Conservation (phyloP, 192 early-diverging fungal genomes). For the Podila epigama region DNA sequence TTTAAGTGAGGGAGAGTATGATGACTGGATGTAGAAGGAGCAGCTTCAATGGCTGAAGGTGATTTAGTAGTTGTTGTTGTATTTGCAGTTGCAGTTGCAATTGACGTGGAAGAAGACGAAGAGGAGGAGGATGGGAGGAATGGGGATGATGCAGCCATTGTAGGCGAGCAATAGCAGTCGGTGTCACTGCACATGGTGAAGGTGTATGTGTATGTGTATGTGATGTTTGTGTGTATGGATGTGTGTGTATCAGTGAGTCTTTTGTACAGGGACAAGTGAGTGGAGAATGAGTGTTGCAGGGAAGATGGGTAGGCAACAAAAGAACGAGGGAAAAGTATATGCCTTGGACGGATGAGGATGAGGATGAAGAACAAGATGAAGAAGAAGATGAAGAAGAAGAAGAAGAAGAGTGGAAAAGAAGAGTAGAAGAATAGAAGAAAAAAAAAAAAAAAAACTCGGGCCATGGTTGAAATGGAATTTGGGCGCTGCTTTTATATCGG, state of each 20-base stretch:
- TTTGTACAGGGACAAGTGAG: background rate
- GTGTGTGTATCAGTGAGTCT: background rate
- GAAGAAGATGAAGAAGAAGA: background rate
- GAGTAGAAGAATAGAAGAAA: background rate
- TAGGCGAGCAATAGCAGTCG: background rate
- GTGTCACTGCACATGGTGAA: background rate
- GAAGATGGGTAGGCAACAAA: background rate
- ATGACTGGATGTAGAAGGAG: too few relatives aligned
- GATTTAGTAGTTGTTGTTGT: background rate
- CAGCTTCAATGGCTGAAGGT: too few relatives aligned
- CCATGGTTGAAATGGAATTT: background rate
- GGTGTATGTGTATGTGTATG: background rate
- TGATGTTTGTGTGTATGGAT: background rate
- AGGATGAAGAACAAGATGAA: background rate
- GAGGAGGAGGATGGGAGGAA: background rate
- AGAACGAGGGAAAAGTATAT: background rate
- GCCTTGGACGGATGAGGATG: background rate
- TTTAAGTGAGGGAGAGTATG: background rate
- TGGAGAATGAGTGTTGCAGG: background rate
- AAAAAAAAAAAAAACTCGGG: background rate
- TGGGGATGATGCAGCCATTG: background rate
- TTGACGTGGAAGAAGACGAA: too few relatives aligned
- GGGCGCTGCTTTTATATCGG: background rate
- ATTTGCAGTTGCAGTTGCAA: background rate
- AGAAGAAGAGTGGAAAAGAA: background rate